phyloP scores from a whole-genome alignment of 257 asterid species.

The Solanum acaule region DNA sequence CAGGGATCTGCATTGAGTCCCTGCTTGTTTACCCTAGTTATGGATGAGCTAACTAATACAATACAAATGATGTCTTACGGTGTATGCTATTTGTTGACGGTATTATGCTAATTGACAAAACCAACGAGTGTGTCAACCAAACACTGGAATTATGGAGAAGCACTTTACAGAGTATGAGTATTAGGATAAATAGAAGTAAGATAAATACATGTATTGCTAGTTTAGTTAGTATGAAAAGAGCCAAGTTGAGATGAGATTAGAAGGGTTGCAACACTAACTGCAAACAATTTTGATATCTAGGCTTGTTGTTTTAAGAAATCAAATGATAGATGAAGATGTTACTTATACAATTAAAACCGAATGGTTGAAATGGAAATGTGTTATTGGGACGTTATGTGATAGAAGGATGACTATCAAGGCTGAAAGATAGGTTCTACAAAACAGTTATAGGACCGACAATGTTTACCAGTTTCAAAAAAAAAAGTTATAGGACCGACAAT shows the following conservation, averaged over 20 bases:
- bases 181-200: neutral
- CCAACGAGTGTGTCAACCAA: neutral
- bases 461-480: no score
- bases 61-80: neutral
- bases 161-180: neutral
- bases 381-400: neutral
- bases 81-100: neutral
- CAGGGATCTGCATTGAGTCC: neutral
- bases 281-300: neutral
- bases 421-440: neutral
- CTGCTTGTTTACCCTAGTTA: neutral
- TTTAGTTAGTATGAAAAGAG: neutral
- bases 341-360: neutral
- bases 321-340: neutral
- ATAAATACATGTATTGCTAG: neutral
- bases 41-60: neutral
- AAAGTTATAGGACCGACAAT: neutral
- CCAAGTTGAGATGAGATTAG: neutral
- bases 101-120: neutral
- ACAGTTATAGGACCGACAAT: neutral
- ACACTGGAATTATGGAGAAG: neutral
- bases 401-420: neutral
- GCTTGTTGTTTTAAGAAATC: neutral
- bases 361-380: neutral
- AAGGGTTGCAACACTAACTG: neutral